Evolutionary conservation across 2,329 filamentous ascomycete genomes (phyloP).

Genomic region (Microdochium trichocladiopsis): DNA sequence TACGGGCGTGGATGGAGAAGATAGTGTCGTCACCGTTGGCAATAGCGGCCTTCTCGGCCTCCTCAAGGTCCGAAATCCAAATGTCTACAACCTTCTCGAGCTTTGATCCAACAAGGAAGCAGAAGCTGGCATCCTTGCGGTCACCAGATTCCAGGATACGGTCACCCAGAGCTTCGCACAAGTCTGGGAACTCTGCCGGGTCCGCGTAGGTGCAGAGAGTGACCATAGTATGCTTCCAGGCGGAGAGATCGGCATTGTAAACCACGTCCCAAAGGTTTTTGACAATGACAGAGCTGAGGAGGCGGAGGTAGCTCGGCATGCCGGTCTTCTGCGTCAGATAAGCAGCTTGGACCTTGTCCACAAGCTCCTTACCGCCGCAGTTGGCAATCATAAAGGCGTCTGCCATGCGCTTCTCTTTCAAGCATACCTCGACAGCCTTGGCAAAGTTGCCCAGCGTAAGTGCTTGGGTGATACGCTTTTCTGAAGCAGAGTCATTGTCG

Average conservation of each 20-base stretch:
- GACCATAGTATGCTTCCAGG: constrained; percentile 98
- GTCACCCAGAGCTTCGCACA: constrained; percentile 92
- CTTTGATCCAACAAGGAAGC: constrained; percentile 91
- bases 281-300: constrained; percentile 84
- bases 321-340: constrained; percentile 80
- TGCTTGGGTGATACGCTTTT: constrained; percentile 80
- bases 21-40: constrained; percentile 67
- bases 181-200: constrained; percentile 82
- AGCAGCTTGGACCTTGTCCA: constrained; percentile 87
- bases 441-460: constrained; percentile 88
- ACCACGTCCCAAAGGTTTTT: constrained; percentile 99
- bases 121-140: constrained; percentile 90
- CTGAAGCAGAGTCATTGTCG: constrained; percentile 74
- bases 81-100: constrained; percentile 94
- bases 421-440: constrained; percentile 79
- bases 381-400: constrained; percentile 98
- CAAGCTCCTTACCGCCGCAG: constrained; percentile 85
- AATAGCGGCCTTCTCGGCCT: constrained; percentile 70
- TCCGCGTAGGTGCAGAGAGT: constrained; percentile 93
- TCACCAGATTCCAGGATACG: constrained; percentile 72
- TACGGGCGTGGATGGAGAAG: constrained; percentile 86
- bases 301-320: constrained; percentile 83
- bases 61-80: constrained; percentile 85
- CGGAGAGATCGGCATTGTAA: constrained; percentile 84
- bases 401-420: constrained; percentile 83